Base-by-base conservation (phyloP, 495 filamentous ascomycete species). In the Penicillium paradoxum region DNA sequence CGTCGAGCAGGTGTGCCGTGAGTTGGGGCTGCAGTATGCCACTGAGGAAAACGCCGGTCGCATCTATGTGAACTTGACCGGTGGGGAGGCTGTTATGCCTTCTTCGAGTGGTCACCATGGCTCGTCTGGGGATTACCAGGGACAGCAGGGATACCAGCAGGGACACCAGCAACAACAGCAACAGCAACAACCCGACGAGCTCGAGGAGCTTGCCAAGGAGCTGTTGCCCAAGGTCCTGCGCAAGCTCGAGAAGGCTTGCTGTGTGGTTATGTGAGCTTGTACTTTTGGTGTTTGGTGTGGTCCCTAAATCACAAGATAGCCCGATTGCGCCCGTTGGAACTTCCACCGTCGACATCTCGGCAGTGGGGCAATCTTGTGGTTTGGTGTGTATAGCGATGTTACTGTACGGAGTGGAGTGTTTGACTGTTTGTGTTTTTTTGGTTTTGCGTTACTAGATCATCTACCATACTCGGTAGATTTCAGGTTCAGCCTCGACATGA, bases 21-120 rank as follows among this genome's bases (percentile, higher is more conserved):
- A 95, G 62, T 70, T 92, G 21, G 90, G 92, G 1, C 73, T 97
- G 21, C 79, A 90, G 57, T 96, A 87, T 66, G 63, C 76, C 39
- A 89, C 88, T 2, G 93, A 97, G 74, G 83, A 88, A 30, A 98
- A 98, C 59, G 84, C 83, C 4, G 93, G 93, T 3, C 70, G 89
- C 10, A 89, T 98, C 9, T 95, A 87, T 60, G 71, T 89, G 19
- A 82, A 88, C 60, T 70, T 88, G 27, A 73, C 77, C 36, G 83
- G 84, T 14, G 83, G 82, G 11, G 68, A 80, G 49, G 83, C 84
- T 11, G 65, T 78, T 19, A 75, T 80, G 67, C 75, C 80, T 10
- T 58, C 69, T 1, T 76, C 74, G 46, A 71, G 77, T 14, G 53
- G 53, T n/a, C 54, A 66, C 38, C 63, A 71, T 44, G 59, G 58